Conservation (phyloP, 768 basidiomycete genomes). For the Chiua virens region DNA sequence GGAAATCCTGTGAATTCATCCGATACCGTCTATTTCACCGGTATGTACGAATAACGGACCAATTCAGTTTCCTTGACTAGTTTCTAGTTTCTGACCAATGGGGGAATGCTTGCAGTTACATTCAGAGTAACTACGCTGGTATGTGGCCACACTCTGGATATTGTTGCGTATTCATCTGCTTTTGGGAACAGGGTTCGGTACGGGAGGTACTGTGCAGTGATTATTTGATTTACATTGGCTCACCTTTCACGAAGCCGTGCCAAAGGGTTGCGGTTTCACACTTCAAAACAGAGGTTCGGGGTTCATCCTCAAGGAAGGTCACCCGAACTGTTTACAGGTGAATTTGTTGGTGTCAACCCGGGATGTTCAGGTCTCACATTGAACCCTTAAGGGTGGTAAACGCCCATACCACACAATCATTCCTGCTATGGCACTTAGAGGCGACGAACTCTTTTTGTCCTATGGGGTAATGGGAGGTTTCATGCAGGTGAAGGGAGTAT, state of each 20-base stretch:
- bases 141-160: conserved; percentile 13
- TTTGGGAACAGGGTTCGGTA: conserved; percentile 71
- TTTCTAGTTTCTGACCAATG: conserved; percentile 76
- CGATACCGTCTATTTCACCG: conserved; percentile 94
- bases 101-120: conserved; percentile 89
- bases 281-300: conserved; percentile 91
- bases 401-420: conserved; percentile 93
- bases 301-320: conserved; percentile 76
- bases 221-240: neutral
- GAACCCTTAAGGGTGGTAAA: conserved; percentile 65
- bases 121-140: conserved; percentile 89
- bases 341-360: neutral
- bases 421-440: conserved; percentile 79
- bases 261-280: conserved; percentile 94
- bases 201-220: conserved; percentile 55
- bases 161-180: neutral
- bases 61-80: neutral
- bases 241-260: conserved; percentile 58
- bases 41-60: conserved; percentile 35
- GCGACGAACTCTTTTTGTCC: conserved; percentile 80
- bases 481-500: conserved; percentile 61
- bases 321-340: conserved; percentile 84
- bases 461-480: conserved; percentile 93
- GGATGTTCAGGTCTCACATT: neutral
- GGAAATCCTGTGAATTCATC: conserved; percentile 83